Evolutionary conservation across 129 eudicot genomes (phyloP).

Genomic region (Lactuca sativa): DNA sequence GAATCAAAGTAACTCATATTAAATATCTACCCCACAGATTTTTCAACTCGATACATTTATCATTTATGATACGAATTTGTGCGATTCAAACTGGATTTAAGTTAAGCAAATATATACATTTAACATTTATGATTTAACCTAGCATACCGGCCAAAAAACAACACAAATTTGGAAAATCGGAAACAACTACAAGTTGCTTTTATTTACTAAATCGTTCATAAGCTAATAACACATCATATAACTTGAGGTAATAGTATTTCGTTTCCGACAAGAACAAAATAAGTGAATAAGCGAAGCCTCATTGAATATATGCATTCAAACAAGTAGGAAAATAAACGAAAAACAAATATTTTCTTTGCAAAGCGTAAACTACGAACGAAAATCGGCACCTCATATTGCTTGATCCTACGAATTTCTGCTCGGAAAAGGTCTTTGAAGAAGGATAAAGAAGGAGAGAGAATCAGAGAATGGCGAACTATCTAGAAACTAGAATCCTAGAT

Average conservation of each 20-base stretch:
- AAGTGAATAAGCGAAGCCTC: slow-evolving; percentile 13
- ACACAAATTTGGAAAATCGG: neutral
- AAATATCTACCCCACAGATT: no score
- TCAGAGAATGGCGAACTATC: neutral
- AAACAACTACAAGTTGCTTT: neutral
- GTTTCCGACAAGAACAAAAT: neutral
- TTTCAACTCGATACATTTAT: no score
- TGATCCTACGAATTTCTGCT: slow-evolving; percentile 6
- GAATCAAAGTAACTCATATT: no score
- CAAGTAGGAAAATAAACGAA: slow-evolving; percentile 1
- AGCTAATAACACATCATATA: neutral
- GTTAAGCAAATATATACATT: neutral
- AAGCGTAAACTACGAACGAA: neutral
- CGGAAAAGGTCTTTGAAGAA: neutral
- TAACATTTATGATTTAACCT: neutral
- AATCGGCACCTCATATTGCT: slow-evolving; percentile 16
- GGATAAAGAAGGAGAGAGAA: neutral
- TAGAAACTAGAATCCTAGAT: no score
- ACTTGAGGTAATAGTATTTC: neutral
- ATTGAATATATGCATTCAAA: slow-evolving; percentile 1
- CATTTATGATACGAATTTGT: no score
- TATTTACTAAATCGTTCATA: neutral
- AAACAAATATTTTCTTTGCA: neutral
- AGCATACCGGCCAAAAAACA: neutral
- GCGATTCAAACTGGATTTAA: no score